A percentile compares a stretch with the other conserved stretches of the same genome.
phyloP scores from a whole-genome alignment of 768 basidiomycete genomes.

The Coprinopsis sp. region DNA sequence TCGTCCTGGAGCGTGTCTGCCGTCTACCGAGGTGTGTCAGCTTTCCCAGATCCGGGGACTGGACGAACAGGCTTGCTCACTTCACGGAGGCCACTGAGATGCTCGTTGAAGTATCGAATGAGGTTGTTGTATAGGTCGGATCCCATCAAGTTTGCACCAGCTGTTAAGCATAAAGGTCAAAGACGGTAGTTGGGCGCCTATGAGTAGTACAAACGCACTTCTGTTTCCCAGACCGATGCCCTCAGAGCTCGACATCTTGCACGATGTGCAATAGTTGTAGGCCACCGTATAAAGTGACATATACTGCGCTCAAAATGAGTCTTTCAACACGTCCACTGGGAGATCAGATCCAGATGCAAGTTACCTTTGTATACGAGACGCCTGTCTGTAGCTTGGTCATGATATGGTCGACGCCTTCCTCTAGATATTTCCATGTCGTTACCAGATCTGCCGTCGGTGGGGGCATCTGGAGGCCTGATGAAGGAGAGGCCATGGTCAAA shows the following conservation, averaged over 20 bases:
- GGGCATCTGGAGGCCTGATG: slow-evolving; percentile 50
- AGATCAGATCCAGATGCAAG: slow-evolving; percentile 5
- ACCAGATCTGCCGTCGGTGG: slow-evolving; percentile 65
- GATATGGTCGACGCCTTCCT: slow-evolving; percentile 86
- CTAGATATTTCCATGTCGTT: slow-evolving; percentile 86
- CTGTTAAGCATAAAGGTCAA: slow-evolving; percentile 33
- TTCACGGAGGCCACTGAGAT: slow-evolving; percentile 66
- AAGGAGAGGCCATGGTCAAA: slow-evolving; percentile 30
- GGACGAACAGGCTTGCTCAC: slow-evolving; percentile 18
- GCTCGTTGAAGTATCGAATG: slow-evolving; percentile 82
- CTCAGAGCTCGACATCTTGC: slow-evolving; percentile 61
- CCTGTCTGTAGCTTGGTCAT: slow-evolving; percentile 89
- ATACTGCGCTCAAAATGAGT: slow-evolving; percentile 42
- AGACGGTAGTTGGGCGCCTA: slow-evolving; percentile 24
- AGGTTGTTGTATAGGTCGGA: slow-evolving; percentile 96
- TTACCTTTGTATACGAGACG: slow-evolving; percentile 73
- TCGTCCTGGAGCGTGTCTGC: slow-evolving; percentile 83
- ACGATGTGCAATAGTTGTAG: slow-evolving; percentile 97
- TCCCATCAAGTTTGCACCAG: slow-evolving; percentile 94
- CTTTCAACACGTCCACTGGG: background rate
- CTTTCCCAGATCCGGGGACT: slow-evolving; percentile 11
- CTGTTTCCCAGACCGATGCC: slow-evolving; percentile 55
- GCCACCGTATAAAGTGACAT: slow-evolving; percentile 90
- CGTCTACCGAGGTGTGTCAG: slow-evolving; percentile 45
- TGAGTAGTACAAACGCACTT: slow-evolving; percentile 43